phyloP scores from a whole-genome alignment of 83 land plant genomes.

The Thuja plicata region DNA sequence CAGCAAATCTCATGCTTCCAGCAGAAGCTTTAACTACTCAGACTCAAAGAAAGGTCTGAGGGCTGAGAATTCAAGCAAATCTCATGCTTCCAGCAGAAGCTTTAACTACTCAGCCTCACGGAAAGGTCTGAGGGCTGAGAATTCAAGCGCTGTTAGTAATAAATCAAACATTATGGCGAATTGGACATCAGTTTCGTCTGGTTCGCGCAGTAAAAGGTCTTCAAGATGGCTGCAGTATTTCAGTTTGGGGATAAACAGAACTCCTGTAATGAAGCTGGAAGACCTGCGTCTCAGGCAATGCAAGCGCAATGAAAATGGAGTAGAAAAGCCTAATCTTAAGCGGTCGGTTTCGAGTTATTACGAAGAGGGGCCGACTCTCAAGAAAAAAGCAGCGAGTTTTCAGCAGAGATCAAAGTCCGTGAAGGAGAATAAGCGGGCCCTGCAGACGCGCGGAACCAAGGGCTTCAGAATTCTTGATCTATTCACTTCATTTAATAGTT shows the following conservation, averaged over 20 bases:
- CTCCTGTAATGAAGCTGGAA: not conserved
- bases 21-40: not conserved
- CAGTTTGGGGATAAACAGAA: not conserved
- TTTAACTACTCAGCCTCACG: not conserved
- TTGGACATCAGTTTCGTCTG: not conserved
- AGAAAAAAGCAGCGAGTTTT: no score
- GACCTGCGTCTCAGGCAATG: constrained; percentile 7
- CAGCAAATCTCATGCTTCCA: not conserved
- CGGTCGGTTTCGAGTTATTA: not conserved
- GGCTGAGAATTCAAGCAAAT: not conserved
- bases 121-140: not conserved
- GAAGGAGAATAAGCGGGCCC: no score
- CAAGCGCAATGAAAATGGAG: not conserved
- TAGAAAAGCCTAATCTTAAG: not conserved
- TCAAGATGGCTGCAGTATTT: constrained; percentile 1
- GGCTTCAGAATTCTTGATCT: no score
- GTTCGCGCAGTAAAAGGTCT: not conserved
- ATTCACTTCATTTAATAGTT: no score
- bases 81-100: not conserved
- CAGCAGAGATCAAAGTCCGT: no score
- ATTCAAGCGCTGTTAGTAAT: not conserved
- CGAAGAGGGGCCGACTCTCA: not conserved
- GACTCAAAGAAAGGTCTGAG: not conserved
- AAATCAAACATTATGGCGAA: not conserved
- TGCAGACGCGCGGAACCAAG: no score